phyloP scores from a whole-genome alignment of 2,329 filamentous ascomycete species.

The Neoascochyta sp. region DNA sequence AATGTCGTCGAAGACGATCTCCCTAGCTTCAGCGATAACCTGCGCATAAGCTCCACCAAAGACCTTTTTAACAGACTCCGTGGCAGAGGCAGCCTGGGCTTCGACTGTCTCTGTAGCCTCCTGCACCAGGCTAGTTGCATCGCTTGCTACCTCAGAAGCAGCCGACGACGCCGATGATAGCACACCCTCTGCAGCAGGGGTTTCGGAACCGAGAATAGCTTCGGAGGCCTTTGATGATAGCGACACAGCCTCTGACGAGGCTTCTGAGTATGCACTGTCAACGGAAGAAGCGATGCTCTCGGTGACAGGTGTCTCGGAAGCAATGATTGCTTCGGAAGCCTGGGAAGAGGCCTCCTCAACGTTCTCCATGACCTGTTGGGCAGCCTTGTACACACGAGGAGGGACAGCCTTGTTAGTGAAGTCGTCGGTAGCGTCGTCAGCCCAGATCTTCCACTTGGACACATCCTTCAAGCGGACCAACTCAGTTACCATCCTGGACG shows the following conservation, averaged over 20 bases:
- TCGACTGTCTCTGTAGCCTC: slow-evolving; percentile 17
- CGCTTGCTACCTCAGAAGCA: slow-evolving; percentile 15
- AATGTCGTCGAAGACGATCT: slow-evolving; percentile 50
- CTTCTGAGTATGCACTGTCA: slow-evolving; percentile 34
- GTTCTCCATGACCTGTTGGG: slow-evolving; percentile 41
- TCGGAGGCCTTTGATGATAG: slow-evolving; percentile 20
- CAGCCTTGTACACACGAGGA: slow-evolving; percentile 49
- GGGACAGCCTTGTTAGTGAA: slow-evolving; percentile 68
- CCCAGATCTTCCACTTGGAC: slow-evolving; percentile 75
- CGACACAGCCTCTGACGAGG: slow-evolving; percentile 24
- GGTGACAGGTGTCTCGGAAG: slow-evolving; percentile 27
- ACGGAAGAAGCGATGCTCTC: slow-evolving; percentile 39
- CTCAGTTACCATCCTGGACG: slow-evolving; percentile 75
- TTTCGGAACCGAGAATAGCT: slow-evolving; percentile 15
- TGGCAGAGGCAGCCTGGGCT: slow-evolving; percentile 22
- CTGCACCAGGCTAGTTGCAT: slow-evolving; percentile 16
- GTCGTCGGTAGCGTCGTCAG: slow-evolving; percentile 70
- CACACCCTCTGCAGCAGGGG: slow-evolving; percentile 16
- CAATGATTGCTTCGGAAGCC: slow-evolving; percentile 35
- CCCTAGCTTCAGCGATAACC: slow-evolving; percentile 45
- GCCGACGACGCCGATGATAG: slow-evolving; percentile 21
- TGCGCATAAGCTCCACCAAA: slow-evolving; percentile 55
- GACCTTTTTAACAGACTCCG: slow-evolving; percentile 46
- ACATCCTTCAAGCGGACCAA: slow-evolving; percentile 78
- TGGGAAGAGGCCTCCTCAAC: slow-evolving; percentile 38